Conservation (phyloP, 768 basidiomycete genomes). For the Auricularia auricula-judae region DNA sequence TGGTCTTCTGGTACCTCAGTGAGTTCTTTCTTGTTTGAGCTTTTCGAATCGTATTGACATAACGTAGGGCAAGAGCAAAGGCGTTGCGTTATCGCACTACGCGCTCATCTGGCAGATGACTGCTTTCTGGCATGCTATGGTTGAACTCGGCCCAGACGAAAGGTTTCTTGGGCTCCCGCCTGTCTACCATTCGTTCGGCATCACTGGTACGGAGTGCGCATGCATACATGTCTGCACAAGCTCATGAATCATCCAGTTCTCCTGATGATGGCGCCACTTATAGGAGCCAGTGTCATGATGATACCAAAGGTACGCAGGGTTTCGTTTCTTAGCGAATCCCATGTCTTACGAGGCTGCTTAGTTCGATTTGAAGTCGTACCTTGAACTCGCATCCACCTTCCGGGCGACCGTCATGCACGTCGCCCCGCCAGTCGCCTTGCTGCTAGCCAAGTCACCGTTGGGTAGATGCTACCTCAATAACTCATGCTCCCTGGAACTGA, state of each 20-base stretch:
- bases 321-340: background rate
- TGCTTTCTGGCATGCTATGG: conserved; percentile 10
- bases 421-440: conserved; percentile 18
- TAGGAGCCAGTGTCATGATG: conserved; percentile 13
- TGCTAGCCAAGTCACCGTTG: conserved; percentile 15
- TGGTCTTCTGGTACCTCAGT: conserved; percentile 17
- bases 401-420: conserved; percentile 18
- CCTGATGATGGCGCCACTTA: conserved; percentile 8
- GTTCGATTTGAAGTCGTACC: conserved; percentile 16
- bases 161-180: conserved; percentile 14
- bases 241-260: conserved; percentile 11
- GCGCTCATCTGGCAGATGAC: conserved; percentile 11
- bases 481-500: background rate
- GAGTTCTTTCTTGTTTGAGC: background rate
- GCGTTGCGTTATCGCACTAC: conserved; percentile 15
- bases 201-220: background rate
- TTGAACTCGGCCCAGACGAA: background rate
- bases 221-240: background rate
- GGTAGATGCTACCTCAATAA: background rate
- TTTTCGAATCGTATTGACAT: background rate
- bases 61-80: conserved; percentile 14
- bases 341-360: background rate
- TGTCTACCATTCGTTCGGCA: conserved; percentile 14
- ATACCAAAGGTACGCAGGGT: conserved; percentile 8
- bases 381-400: conserved; percentile 13